Percentiles rank a stretch among this genome's conserved stretches.
Conservation (phyloP, 805 yeast genomes). For the Danielia oregonensis region DNA sequence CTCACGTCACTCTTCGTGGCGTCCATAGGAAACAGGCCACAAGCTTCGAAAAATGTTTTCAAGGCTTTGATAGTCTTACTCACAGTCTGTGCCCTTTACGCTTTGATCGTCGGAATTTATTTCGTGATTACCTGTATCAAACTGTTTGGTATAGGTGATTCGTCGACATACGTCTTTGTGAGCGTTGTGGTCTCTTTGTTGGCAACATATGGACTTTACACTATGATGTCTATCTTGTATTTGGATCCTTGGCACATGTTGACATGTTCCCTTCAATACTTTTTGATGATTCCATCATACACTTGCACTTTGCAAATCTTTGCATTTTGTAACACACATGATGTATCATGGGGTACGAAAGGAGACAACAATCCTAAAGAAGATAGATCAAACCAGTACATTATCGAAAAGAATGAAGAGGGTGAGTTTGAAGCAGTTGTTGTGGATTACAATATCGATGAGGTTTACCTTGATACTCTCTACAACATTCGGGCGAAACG, state of each 20-base stretch:
- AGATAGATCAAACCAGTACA: conserved; percentile 73
- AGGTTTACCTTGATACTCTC: conserved; percentile 72
- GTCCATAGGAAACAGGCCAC: conserved; percentile 97
- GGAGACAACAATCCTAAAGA: conserved; percentile 75
- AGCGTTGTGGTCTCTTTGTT: conserved; percentile 80
- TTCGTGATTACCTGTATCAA: conserved; percentile 60
- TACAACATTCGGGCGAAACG: conserved; percentile 70
- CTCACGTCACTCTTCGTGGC: conserved; percentile 86
- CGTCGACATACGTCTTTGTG: conserved; percentile 51
- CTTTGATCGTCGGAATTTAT: conserved; percentile 76
- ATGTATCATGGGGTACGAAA: conserved; percentile 98
- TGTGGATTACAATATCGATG: conserved; percentile 79
- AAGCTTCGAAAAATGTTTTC: conserved; percentile 83
- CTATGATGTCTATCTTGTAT: conserved; percentile 76
- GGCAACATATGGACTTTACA: conserved; percentile 90
- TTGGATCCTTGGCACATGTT: conserved; percentile 96
- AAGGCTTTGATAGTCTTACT: conserved; percentile 66
- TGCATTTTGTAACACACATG: conserved; percentile 97
- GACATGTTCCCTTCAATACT: conserved; percentile 84
- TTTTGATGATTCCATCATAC: conserved; percentile 84
- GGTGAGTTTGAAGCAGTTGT: conserved; percentile 80
- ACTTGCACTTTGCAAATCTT: conserved; percentile 91
- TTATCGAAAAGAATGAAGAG: conserved; percentile 71
- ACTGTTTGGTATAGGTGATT: conserved; percentile 37
- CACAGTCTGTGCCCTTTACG: conserved; percentile 76